Conservation (phyloP, 805 yeast species). For the Wickerhamomyces bovis region DNA sequence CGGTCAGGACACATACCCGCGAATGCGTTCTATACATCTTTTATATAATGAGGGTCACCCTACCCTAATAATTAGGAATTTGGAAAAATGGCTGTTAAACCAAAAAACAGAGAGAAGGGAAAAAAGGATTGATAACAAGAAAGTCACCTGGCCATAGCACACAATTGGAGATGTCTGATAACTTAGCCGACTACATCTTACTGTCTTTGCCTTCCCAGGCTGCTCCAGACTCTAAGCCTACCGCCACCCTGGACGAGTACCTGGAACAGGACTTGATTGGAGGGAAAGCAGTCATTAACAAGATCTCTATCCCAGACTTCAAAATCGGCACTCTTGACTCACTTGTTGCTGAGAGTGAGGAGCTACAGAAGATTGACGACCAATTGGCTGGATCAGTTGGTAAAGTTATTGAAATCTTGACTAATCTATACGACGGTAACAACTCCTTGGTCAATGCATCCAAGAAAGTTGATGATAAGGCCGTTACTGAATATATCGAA, state of each 20-base stretch:
- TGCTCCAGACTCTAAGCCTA: slow-evolving; percentile 44
- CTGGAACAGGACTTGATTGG: slow-evolving; percentile 48
- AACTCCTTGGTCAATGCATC: slow-evolving; percentile 39
- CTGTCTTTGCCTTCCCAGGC: slow-evolving; percentile 52
- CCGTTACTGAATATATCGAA: slow-evolving; percentile 61
- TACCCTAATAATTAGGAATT: neutral
- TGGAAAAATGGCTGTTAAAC: neutral
- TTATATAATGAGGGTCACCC: neutral
- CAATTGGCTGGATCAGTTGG: slow-evolving; percentile 63
- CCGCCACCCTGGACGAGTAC: slow-evolving; percentile 44
- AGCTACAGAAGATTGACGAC: slow-evolving; percentile 73
- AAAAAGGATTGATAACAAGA: neutral
- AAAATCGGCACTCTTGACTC: slow-evolving; percentile 94
- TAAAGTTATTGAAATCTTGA: slow-evolving; percentile 73
- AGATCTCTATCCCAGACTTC: slow-evolving; percentile 70
- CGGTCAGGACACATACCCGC: neutral
- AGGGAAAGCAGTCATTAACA: slow-evolving; percentile 52
- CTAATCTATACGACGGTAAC: slow-evolving; percentile 39
- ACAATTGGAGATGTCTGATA: slow-evolving; percentile 20
- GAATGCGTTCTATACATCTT: neutral
- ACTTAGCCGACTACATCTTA: slow-evolving; percentile 41
- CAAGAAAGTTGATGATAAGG: slow-evolving; percentile 45
- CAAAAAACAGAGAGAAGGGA: too few relatives aligned
- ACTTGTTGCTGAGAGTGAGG: slow-evolving; percentile 86
- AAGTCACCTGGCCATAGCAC: neutral